phyloP scores from a whole-genome alignment of 495 filamentous ascomycete species.

The Lasiosphaeria miniovina region DNA sequence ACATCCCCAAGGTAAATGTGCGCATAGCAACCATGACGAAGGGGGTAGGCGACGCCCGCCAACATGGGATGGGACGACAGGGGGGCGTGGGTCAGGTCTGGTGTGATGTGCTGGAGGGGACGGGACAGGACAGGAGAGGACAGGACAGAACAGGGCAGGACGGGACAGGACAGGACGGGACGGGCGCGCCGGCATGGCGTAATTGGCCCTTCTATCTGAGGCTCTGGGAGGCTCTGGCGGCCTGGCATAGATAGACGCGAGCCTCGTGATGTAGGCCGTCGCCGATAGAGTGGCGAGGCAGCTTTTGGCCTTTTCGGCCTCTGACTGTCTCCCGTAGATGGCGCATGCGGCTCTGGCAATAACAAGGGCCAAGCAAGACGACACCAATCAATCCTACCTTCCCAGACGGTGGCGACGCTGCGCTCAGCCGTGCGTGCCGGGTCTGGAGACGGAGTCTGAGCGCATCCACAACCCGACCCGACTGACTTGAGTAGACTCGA shows the following conservation, averaged over 20 bases:
- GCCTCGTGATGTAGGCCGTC: background rate
- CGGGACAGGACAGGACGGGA: background rate
- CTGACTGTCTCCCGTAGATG: background rate
- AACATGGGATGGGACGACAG: slow-evolving; percentile 20
- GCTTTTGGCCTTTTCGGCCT: background rate
- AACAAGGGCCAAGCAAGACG: background rate
- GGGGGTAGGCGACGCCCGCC: slow-evolving; percentile 1
- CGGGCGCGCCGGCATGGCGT: slow-evolving; percentile 9
- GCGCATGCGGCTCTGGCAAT: background rate
- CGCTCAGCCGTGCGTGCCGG: slow-evolving; percentile 1
- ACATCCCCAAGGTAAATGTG: too few species aligned
- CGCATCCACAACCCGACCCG: background rate
- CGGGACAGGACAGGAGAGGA: slow-evolving; percentile 1
- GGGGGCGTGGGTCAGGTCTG: background rate
- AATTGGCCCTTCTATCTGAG: slow-evolving; percentile 17
- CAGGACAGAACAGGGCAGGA: background rate
- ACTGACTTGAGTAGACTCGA: background rate
- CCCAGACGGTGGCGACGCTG: slow-evolving; percentile 1
- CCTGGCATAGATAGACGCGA: slow-evolving; percentile 1
- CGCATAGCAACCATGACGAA: slow-evolving; percentile 14
- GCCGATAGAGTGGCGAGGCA: background rate
- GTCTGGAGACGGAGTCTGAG: slow-evolving; percentile 7
- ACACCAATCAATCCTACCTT: slow-evolving; percentile 5
- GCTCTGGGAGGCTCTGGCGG: slow-evolving; percentile 1
- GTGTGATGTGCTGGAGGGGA: slow-evolving; percentile 7